A percentile compares a stretch with the other conserved stretches of the same genome.
Conservation (phyloP, 192 early-diverging fungal species). For the Backusella morwellensis region DNA sequence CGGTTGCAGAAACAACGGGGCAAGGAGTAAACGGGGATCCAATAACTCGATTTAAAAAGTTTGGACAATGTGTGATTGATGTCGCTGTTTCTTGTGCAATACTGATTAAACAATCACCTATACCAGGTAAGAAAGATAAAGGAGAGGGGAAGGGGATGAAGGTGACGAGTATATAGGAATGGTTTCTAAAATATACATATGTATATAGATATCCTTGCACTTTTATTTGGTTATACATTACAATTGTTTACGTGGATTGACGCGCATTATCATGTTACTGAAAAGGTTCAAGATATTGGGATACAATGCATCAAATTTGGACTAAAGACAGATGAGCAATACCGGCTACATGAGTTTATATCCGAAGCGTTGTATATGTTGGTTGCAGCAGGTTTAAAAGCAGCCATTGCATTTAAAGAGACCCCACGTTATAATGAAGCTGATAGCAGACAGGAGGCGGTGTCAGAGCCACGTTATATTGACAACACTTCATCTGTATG, state of each 20-base stretch:
- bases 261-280: slow-evolving; percentile 45
- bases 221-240: slow-evolving; percentile 37
- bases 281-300: slow-evolving; percentile 47
- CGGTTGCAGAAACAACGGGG: neutral
- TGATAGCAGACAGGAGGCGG: neutral
- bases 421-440: slow-evolving; percentile 31
- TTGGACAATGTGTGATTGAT: slow-evolving; percentile 37
- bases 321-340: slow-evolving; percentile 53
- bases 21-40: slow-evolving; percentile 10
- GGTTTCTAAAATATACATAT: neutral
- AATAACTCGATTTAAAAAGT: slow-evolving; percentile 13
- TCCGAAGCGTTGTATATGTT: slow-evolving; percentile 47
- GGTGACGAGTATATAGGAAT: neutral
- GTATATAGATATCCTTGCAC: slow-evolving; percentile 16
- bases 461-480: neutral
- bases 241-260: slow-evolving; percentile 42
- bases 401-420: slow-evolving; percentile 54
- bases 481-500: neutral
- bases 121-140: slow-evolving; percentile 31
- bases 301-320: slow-evolving; percentile 43
- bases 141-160: too few species aligned
- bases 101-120: slow-evolving; percentile 52
- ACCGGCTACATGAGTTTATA: slow-evolving; percentile 48
- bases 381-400: slow-evolving; percentile 47
- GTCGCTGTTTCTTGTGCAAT: slow-evolving; percentile 43